Percentiles rank a stretch among this genome's conserved stretches.
These are phyloP conservation scores for Lavandula angustifolia DNA, from an alignment of 257 asterid genomes.

Conservation along the genomic window DNA sequence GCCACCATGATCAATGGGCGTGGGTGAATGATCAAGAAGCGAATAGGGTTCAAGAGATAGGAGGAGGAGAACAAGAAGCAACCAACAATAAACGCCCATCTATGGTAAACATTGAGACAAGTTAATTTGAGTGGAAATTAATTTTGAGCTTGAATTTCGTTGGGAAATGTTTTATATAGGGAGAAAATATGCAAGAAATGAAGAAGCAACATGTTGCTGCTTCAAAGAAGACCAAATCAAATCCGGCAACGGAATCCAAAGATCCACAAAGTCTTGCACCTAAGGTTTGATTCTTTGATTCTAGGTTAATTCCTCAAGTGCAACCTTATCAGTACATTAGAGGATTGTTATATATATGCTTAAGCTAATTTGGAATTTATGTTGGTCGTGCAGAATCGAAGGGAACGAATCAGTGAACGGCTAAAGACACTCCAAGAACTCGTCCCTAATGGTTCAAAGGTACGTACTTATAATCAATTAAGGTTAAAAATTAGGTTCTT, in stretches of 20 bases:
- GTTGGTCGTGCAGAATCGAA: conserved; percentile 66
- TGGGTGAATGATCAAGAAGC: conserved; percentile 55
- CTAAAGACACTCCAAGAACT: conserved; percentile 82
- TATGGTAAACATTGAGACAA: too few relatives aligned
- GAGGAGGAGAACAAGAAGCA: conserved; percentile 35
- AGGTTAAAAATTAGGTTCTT: too few relatives aligned
- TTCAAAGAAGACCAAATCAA: conserved; percentile 48
- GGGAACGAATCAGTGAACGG: conserved; percentile 83
- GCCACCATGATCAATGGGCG: conserved; percentile 42
- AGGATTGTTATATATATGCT: too few relatives aligned
- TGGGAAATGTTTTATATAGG: too few relatives aligned
- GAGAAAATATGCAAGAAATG: conserved; percentile 51
- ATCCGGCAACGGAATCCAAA: conserved; percentile 44
- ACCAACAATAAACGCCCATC: conserved; percentile 55
- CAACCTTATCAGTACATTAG: too few relatives aligned
- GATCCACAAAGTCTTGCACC: conserved; percentile 95
- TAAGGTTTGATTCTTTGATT: conserved; percentile 45
- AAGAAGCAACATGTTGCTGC: conserved; percentile 64
- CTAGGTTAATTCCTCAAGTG: too few relatives aligned
- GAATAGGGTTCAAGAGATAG: conserved; percentile 34
- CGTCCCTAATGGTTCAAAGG: conserved; percentile 96
- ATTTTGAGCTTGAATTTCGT: too few relatives aligned
- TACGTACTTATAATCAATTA: too few relatives aligned
- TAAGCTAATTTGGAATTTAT: too few relatives aligned
- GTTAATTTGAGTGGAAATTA: too few relatives aligned